Evolutionary conservation across 106 monocot genomes (phyloP).

Genomic region (Phalaenopsis aphrodite): DNA sequence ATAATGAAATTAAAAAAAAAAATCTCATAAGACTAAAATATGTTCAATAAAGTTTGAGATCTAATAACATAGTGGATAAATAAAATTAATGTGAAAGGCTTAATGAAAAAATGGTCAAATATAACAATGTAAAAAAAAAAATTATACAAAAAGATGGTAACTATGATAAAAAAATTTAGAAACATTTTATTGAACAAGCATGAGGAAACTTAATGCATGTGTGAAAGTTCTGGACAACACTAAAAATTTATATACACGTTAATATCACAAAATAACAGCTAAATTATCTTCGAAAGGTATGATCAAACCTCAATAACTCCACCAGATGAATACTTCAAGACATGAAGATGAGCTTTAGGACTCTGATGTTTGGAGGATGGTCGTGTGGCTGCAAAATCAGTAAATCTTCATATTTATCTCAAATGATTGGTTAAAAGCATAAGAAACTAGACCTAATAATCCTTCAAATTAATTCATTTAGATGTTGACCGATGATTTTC

Average conservation of each 20-base stretch:
- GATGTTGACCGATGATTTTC: neutral
- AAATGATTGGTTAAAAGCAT: neutral
- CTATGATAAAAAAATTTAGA: neutral
- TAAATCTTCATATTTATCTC: neutral
- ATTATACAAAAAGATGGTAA: neutral
- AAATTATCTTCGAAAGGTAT: neutral
- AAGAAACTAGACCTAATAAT: neutral
- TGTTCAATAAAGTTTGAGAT: too few relatives aligned
- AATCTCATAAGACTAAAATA: neutral
- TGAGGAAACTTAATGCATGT: neutral
- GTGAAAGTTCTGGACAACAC: neutral
- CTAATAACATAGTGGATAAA: too few relatives aligned
- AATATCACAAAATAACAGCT: constrained; percentile 1
- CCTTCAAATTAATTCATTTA: neutral
- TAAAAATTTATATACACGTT: neutral
- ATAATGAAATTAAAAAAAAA: too few relatives aligned
- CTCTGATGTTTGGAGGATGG: constrained; percentile 52
- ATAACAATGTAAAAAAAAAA: too few relatives aligned
- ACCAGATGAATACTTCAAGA: constrained; percentile 83
- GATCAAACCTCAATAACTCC: constrained; percentile 81
- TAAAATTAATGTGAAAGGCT: too few relatives aligned
- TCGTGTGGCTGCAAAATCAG: constrained; percentile 45
- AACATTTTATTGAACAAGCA: neutral
- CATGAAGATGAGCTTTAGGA: constrained; percentile 72
- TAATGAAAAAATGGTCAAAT: too few relatives aligned